phyloP scores from a whole-genome alignment of 768 basidiomycete genomes.

The Tylopilus felleus region DNA sequence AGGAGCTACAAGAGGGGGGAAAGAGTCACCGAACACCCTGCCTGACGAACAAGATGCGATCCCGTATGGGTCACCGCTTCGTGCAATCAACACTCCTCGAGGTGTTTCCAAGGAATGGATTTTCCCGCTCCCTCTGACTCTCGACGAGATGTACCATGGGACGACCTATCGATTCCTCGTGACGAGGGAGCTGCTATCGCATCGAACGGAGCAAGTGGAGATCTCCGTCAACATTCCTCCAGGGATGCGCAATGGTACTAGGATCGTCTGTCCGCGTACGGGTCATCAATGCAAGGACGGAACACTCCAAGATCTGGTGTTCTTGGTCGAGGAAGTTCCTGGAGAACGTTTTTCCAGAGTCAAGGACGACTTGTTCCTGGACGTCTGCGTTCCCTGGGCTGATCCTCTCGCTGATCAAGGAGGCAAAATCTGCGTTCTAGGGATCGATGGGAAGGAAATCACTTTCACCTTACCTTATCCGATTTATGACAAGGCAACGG shows the following conservation, averaged over 20 bases:
- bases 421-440: constrained; percentile 48
- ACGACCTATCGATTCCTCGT: constrained; percentile 56
- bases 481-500: constrained; percentile 44
- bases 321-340: constrained; percentile 56
- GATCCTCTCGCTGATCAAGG: constrained; percentile 46
- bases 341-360: constrained; percentile 56
- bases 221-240: constrained; percentile 59
- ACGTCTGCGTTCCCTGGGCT: constrained; percentile 55
- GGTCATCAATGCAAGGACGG: constrained; percentile 64
- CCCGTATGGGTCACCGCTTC: constrained; percentile 38
- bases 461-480: constrained; percentile 51
- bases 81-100: constrained; percentile 37
- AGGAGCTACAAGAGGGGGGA: constrained; percentile 7
- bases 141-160: constrained; percentile 62
- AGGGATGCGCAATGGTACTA: constrained; percentile 59
- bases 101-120: constrained; percentile 57
- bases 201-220: constrained; percentile 49
- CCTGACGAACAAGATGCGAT: constrained; percentile 16
- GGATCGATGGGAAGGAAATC: constrained; percentile 57
- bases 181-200: constrained; percentile 51
- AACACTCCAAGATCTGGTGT: constrained; percentile 61
- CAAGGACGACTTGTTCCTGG: constrained; percentile 53
- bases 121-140: constrained; percentile 57
- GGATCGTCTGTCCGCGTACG: constrained; percentile 56
- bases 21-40: not conserved